phyloP scores from a whole-genome alignment of 441 rosid species.

The Croton laevigatus region DNA sequence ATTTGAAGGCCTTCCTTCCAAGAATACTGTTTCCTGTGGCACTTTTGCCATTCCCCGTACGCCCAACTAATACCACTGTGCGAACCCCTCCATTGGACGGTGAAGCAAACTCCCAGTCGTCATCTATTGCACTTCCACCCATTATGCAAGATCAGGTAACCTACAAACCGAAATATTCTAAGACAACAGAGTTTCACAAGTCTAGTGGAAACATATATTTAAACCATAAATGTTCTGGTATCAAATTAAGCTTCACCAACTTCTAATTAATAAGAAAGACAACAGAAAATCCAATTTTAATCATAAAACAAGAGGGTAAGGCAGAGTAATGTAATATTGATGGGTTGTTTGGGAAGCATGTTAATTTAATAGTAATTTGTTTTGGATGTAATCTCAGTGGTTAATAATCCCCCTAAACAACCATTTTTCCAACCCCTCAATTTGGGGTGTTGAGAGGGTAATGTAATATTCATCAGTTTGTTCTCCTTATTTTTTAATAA shows the following conservation, averaged over 20 bases:
- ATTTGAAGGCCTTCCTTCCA: conserved; percentile 63
- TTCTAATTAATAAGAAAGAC: background rate
- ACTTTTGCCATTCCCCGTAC: conserved; percentile 91
- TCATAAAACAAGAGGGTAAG: background rate
- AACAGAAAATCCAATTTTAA: background rate
- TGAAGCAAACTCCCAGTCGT: conserved; percentile 76
- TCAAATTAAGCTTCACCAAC: background rate
- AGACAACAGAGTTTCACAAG: background rate
- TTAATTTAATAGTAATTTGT: no score
- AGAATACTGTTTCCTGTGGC: conserved; percentile 89
- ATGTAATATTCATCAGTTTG: no score
- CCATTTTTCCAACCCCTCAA: no score
- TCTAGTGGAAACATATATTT: background rate
- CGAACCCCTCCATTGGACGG: conserved; percentile 39
- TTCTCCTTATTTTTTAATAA: no score
- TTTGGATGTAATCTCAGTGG: no score
- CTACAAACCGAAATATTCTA: background rate
- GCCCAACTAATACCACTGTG: conserved; percentile 76
- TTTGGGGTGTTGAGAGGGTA: no score
- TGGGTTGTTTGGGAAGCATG: no score
- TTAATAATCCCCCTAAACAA: no score
- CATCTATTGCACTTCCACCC: conserved; percentile 76
- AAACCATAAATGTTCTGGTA: background rate
- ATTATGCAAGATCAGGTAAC: conserved; percentile 28
- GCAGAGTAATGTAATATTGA: no score